Conservation (phyloP, 768 basidiomycete genomes). For the Lactifluus volemus region DNA sequence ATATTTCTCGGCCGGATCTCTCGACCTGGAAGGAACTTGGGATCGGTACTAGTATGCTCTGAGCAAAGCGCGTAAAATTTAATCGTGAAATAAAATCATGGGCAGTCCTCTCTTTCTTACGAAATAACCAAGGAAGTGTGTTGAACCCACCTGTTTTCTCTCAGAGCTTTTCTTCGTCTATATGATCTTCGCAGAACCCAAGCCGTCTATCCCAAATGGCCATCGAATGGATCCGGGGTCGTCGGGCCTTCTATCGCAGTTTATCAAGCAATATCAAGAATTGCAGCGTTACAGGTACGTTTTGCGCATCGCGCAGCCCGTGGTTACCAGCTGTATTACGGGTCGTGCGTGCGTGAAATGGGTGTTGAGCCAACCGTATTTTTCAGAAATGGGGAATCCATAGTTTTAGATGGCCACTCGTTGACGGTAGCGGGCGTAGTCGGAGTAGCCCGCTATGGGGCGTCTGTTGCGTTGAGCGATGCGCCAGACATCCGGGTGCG, state of each 20-base stretch:
- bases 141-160: too few species aligned
- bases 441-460: conserved; percentile 60
- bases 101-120: too few species aligned
- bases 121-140: too few species aligned
- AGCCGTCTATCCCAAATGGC: not conserved
- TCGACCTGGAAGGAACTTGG: too few species aligned
- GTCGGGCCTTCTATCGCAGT: conserved; percentile 42
- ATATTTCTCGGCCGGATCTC: too few species aligned
- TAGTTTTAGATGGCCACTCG: conserved; percentile 61
- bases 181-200: not conserved
- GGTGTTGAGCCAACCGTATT: not conserved
- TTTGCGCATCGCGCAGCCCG: not conserved
- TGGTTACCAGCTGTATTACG: too few species aligned
- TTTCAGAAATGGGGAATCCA: conserved; percentile 49
- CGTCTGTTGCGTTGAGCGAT: conserved; percentile 42
- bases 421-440: conserved; percentile 71
- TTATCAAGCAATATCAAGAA: conserved; percentile 51
- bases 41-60: too few species aligned
- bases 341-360: too few species aligned
- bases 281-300: conserved; percentile 57
- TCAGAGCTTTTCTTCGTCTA: not conserved
- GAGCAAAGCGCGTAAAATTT: too few species aligned
- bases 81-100: too few species aligned
- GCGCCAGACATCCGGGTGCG: conserved; percentile 40
- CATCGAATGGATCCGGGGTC: not conserved